Base-by-base conservation (phyloP, 176 grass and related monocot species). In the Alloteropsis semialata region DNA sequence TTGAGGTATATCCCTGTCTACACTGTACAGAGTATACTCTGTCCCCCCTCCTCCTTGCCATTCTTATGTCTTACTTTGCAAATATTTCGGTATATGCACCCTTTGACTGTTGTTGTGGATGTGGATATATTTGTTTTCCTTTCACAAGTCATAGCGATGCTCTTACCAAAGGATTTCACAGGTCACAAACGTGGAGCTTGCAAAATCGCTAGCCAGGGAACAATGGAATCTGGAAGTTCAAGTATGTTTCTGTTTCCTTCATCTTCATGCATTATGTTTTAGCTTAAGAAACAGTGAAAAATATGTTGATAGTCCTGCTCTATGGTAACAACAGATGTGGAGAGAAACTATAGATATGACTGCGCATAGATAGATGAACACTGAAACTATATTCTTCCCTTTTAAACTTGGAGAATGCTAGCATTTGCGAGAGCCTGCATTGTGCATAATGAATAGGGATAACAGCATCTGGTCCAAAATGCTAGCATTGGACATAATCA, bases 201-300 rank as follows among this genome's bases (percentile, higher is more conserved):
- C 96, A 33, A 99, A 84, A 74, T 82, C 81, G 3, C 85, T 99
- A 84, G 96, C 96, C 69, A 90, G 76, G 50, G 83, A 86, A 68
- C 91, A 99, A 83, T 90, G 91, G 87, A 92, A 90, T 78, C 57
- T 99, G 29, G 91, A 99, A 77, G 64, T 93, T 82, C 89, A 92
- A 76, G 96, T 96, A 90, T 72, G 89, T 83, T 78, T 37, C 81
- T 78, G 72, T 24, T 64, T 54, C 60, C 8, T 32, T 78, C 76
- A 16, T 66, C 41, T 50, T 42, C 3, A 2, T 69, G 15, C 27
- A 53, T 80, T 64, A 2, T 6, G 45, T 72, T 78, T 45, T 56
- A 43, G 30, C 54, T 78, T 51, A 65, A 78, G 16, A 3, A 78
- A 79, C 22, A 39, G 69, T 22, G 42, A 61, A 72, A 3, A 25